phyloP scores from a whole-genome alignment of 345 rosid genomes.

The Camelina sativa region DNA sequence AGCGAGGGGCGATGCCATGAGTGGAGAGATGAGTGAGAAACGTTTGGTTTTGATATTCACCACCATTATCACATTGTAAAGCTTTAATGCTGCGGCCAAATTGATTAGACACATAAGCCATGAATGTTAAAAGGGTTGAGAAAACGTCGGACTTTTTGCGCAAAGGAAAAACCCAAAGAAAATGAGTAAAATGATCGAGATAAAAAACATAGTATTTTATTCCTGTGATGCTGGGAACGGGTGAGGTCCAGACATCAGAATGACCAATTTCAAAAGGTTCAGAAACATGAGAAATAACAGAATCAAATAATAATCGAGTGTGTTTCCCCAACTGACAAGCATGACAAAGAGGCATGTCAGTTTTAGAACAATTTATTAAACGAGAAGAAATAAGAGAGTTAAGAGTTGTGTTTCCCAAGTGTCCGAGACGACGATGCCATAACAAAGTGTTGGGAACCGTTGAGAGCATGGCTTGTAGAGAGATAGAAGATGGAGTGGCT shows the following conservation, averaged over 20 bases:
- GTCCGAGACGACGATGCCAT: neutral
- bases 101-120: neutral
- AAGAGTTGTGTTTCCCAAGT: neutral
- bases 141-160: neutral
- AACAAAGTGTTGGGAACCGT: neutral
- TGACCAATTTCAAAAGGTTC: neutral
- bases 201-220: neutral
- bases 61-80: neutral
- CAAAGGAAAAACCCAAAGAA: neutral
- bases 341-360: neutral
- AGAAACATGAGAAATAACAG: neutral
- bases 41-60: neutral
- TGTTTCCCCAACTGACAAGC: slow-evolving; percentile 6
- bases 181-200: neutral
- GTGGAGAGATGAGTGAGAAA: neutral
- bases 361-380: neutral
- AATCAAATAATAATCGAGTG: neutral
- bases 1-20: neutral
- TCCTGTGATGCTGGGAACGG: neutral
- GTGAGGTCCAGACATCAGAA: neutral
- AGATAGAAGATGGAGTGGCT: too few species aligned
- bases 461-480: neutral
- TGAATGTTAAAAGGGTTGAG: neutral
- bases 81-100: neutral
- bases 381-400: neutral